These are phyloP conservation scores for Penicillium lividum DNA, from an alignment of 495 filamentous ascomycete genomes.

Conservation along the genomic window DNA sequence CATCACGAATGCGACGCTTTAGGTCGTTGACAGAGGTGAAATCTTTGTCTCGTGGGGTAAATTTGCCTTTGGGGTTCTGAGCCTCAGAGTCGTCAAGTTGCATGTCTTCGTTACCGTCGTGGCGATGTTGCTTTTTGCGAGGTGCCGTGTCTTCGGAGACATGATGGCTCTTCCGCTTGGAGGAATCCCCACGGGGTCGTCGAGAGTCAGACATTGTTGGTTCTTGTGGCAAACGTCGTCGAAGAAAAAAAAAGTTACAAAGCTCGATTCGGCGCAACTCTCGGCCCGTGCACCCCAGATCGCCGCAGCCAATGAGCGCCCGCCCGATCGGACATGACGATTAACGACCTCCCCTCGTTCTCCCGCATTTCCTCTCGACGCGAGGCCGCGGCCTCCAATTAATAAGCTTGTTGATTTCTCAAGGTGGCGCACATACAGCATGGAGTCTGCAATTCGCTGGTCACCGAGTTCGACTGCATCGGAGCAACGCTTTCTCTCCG, in stretches of 20 bases:
- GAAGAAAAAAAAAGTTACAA: conserved; percentile 21
- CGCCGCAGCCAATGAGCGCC: conserved; percentile 32
- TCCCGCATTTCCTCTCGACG: not conserved
- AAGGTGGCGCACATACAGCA: conserved; percentile 25
- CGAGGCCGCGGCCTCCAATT: conserved; percentile 20
- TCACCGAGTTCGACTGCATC: conserved; percentile 73
- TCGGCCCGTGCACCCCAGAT: conserved; percentile 32
- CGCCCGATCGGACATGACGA: conserved; percentile 25
- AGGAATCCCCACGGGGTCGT: conserved; percentile 17
- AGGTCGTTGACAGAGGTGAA: conserved; percentile 52
- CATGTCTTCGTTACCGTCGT: conserved; percentile 11
- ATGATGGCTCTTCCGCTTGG: conserved; percentile 36
- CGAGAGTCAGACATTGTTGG: conserved; percentile 20
- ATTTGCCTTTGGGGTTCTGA: conserved; percentile 28
- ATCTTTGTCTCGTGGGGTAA: conserved; percentile 31
- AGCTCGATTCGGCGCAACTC: conserved; percentile 27
- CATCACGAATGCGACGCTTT: conserved; percentile 54
- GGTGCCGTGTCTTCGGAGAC: conserved; percentile 24
- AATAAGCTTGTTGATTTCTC: conserved; percentile 1
- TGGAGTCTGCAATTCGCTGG: conserved; percentile 82
- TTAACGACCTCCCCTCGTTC: conserved; percentile 18
- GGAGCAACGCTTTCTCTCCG: conserved; percentile 72
- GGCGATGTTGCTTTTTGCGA: conserved; percentile 29
- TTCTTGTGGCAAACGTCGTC: conserved; percentile 6
- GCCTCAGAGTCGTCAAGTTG: conserved; percentile 17